phyloP scores from a whole-genome alignment of 176 grass and related monocot genomes.

The Oryza punctata region DNA sequence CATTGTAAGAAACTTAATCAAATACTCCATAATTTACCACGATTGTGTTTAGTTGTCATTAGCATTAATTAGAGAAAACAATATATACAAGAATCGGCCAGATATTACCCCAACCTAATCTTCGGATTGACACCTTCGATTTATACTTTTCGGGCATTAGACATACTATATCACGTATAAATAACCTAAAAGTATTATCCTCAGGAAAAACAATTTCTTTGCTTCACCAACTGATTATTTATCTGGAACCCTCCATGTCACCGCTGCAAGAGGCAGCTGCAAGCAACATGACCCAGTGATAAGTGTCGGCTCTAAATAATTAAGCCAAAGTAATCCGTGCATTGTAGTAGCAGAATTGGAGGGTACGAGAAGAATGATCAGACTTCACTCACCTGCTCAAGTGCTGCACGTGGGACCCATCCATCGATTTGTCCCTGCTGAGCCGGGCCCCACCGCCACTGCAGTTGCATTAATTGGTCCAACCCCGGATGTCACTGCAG shows the following conservation, averaged over 20 bases:
- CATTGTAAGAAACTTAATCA: too few relatives aligned
- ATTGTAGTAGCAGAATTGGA: not conserved
- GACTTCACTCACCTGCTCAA: not conserved
- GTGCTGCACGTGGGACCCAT: not conserved
- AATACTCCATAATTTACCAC: too few relatives aligned
- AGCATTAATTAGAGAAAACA: too few relatives aligned
- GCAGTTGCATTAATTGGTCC: slow-evolving; percentile 4
- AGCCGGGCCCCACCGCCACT: not conserved
- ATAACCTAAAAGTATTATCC: not conserved
- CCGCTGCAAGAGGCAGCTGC: not conserved
- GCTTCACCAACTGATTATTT: not conserved
- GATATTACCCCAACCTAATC: too few relatives aligned
- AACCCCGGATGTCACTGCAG: not conserved
- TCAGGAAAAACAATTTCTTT: not conserved
- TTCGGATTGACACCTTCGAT: not conserved
- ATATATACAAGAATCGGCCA: too few relatives aligned
- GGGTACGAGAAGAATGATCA: not conserved
- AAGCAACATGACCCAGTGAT: not conserved
- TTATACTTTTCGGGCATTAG: not conserved
- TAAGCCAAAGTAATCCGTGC: not conserved
- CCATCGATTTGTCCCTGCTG: not conserved
- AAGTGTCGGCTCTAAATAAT: not conserved
- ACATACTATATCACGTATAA: not conserved
- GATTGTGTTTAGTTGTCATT: too few relatives aligned
- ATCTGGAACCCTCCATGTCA: not conserved